Evolutionary conservation across 176 grass and related monocot genomes (phyloP).

Genomic region (Bothriochloa decipiens): DNA sequence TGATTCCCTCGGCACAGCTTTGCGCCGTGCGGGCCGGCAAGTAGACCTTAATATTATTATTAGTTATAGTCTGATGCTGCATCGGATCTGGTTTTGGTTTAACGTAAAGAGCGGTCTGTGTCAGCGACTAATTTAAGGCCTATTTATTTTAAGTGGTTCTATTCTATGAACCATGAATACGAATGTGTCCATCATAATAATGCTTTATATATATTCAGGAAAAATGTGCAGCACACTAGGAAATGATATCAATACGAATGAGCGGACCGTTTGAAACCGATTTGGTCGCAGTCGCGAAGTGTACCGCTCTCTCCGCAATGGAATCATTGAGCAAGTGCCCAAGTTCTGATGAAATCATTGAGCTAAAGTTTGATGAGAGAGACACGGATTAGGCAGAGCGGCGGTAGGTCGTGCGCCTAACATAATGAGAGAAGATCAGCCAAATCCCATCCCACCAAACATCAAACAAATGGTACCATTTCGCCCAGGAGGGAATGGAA

Average conservation of each 20-base stretch:
- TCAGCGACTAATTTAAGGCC: background rate
- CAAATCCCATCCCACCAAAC: background rate
- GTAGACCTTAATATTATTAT: background rate
- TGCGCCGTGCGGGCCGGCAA: background rate
- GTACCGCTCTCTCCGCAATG: background rate
- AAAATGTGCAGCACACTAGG: too few relatives aligned
- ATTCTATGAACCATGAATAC: too few relatives aligned
- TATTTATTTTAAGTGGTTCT: background rate
- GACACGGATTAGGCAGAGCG: background rate
- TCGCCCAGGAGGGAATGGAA: background rate
- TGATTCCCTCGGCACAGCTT: background rate
- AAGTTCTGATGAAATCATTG: background rate
- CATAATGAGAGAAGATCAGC: background rate
- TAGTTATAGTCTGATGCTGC: background rate
- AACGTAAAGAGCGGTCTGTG: conserved; percentile 4
- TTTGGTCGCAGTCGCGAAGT: too few relatives aligned
- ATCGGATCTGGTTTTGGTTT: background rate
- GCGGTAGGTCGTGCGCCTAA: background rate
- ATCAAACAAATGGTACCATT: too few relatives aligned
- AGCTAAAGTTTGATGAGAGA: too few relatives aligned
- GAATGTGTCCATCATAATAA: too few relatives aligned
- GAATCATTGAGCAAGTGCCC: background rate
- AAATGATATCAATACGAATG: too few relatives aligned
- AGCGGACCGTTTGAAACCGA: too few relatives aligned
- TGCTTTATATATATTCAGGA: too few relatives aligned